Evolutionary conservation across 306 rosid species (phyloP).

Genomic region (Citrullus amarus): DNA sequence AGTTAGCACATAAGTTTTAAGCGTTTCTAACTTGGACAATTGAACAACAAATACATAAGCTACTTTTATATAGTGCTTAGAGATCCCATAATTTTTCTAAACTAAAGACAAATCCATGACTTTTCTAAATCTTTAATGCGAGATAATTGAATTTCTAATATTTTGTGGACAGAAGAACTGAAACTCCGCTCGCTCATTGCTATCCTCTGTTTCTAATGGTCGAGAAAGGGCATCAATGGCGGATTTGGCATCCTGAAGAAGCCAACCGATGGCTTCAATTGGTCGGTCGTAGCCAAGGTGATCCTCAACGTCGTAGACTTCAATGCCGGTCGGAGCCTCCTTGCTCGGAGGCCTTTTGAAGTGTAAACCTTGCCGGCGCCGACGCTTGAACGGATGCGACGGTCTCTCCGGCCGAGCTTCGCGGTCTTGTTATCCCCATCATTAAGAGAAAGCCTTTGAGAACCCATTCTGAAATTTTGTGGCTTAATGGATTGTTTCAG

Average conservation of each 20-base stretch:
- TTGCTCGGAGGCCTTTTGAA: background rate
- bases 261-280: background rate
- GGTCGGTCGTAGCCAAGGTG: background rate
- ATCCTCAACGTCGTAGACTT: background rate
- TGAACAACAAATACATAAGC: no score
- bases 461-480: background rate
- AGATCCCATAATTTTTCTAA: no score
- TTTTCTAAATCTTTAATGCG: no score
- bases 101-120: no score
- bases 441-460: background rate
- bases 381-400: background rate
- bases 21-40: no score
- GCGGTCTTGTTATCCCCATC: background rate
- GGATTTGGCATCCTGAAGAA: background rate
- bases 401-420: background rate
- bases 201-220: background rate
- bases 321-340: background rate
- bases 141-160: no score
- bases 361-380: background rate
- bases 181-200: background rate
- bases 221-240: constrained; percentile 2
- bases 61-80: no score
- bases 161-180: no score
- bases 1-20: no score
- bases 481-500: background rate